Conservation (phyloP, 805 yeast species). For the Danielozyma ontarioensis region DNA sequence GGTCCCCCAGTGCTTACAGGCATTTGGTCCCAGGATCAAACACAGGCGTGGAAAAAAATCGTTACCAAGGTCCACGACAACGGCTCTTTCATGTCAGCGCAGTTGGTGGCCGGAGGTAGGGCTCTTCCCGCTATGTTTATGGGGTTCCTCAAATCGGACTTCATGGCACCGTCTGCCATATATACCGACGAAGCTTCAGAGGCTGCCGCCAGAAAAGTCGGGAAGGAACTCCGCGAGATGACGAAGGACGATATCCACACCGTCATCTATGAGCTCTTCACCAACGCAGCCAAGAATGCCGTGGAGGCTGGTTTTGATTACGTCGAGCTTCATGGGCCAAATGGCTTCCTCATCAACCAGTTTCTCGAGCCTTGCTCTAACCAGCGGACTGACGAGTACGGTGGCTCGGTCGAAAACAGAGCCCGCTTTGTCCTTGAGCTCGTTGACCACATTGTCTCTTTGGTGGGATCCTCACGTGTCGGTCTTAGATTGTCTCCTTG, state of each 20-base stretch:
- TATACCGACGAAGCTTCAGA: neutral
- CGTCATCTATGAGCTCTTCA: slow-evolving; percentile 1
- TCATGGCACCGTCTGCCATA: neutral
- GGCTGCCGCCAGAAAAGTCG: slow-evolving; percentile 9
- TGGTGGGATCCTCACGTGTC: neutral
- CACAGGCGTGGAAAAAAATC: slow-evolving; percentile 1
- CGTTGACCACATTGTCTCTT: slow-evolving; percentile 9
- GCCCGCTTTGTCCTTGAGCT: slow-evolving; percentile 14
- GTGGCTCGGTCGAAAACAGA: slow-evolving; percentile 22
- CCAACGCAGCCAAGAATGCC: slow-evolving; percentile 14
- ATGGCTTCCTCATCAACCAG: slow-evolving; percentile 22
- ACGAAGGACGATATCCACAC: slow-evolving; percentile 3
- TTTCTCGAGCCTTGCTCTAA: slow-evolving; percentile 16
- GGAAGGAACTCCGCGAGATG: too few relatives aligned
- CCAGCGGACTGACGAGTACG: slow-evolving; percentile 20
- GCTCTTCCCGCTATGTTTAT: neutral
- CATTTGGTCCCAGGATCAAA: slow-evolving; percentile 6
- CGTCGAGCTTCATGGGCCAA: slow-evolving; percentile 23
- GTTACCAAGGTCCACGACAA: neutral
- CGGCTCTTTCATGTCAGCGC: neutral
- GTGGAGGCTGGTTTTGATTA: slow-evolving; percentile 21
- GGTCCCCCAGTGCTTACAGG: slow-evolving; percentile 6
- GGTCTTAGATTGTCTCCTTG: neutral
- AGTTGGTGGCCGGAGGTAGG: slow-evolving; percentile 1
- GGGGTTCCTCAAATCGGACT: neutral